Conservation (phyloP, 1,284 basidiomycete species). For the Ganoderma resinaceum region DNA sequence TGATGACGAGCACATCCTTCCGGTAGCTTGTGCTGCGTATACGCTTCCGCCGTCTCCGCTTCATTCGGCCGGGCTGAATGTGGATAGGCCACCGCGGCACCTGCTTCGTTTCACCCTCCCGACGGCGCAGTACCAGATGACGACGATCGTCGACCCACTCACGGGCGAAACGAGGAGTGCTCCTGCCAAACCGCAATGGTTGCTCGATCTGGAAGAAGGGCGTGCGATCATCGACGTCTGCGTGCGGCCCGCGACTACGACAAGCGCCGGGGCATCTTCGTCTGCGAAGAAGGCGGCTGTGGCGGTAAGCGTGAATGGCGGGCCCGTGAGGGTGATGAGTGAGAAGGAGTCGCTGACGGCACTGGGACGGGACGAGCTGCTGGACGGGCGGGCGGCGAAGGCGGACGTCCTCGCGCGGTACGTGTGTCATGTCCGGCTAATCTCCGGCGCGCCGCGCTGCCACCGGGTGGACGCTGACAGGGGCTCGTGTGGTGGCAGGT, state of each 20-base stretch:
- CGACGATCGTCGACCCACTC: constrained; percentile 80
- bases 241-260: constrained; percentile 51
- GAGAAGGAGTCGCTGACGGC: constrained; percentile 79
- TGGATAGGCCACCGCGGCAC: constrained; percentile 70
- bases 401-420: constrained; percentile 73
- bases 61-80: constrained; percentile 74
- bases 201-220: constrained; percentile 73
- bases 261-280: constrained; percentile 18
- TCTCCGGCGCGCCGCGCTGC: constrained; percentile 14
- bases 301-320: constrained; percentile 61
- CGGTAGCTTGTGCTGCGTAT: constrained; percentile 61
- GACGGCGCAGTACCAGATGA: constrained; percentile 79
- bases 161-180: constrained; percentile 73
- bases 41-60: constrained; percentile 82
- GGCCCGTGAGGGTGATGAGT: constrained; percentile 60
- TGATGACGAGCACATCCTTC: constrained; percentile 44
- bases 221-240: constrained; percentile 65
- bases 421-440: constrained; percentile 31
- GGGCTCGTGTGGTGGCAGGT: constrained; percentile 28
- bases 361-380: constrained; percentile 74
- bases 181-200: constrained; percentile 78
- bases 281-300: constrained; percentile 29
- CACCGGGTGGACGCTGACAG: constrained; percentile 5
- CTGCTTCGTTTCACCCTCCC: constrained; percentile 81
- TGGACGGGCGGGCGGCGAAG: constrained; percentile 69